Evolutionary conservation across 805 yeast species (phyloP).

Genomic region (Candida andamanensis): DNA sequence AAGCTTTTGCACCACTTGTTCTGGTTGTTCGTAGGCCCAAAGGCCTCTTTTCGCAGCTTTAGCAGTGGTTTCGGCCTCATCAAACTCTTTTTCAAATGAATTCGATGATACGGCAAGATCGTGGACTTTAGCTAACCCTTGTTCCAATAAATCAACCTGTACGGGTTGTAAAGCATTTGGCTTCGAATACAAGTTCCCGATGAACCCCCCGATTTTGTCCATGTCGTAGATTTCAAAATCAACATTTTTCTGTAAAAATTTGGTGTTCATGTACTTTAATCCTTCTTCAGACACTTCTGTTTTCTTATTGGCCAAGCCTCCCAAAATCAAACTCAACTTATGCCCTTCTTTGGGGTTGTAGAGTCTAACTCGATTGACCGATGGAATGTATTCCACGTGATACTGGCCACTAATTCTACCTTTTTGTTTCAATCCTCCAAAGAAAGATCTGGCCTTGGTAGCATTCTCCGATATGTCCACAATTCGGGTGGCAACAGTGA

Average conservation of each 20-base stretch:
- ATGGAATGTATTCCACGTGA: slow-evolving; percentile 62
- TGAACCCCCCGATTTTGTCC: slow-evolving; percentile 77
- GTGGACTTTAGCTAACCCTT: slow-evolving; percentile 64
- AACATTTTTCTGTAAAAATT: slow-evolving; percentile 67
- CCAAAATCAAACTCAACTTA: slow-evolving; percentile 64
- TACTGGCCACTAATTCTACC: slow-evolving; percentile 54
- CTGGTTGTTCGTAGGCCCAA: slow-evolving; percentile 54
- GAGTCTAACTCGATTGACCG: slow-evolving; percentile 65
- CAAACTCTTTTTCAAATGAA: slow-evolving; percentile 48
- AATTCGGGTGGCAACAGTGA: slow-evolving; percentile 53
- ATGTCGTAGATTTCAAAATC: slow-evolving; percentile 61
- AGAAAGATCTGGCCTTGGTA: slow-evolving; percentile 67
- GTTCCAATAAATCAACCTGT: slow-evolving; percentile 51
- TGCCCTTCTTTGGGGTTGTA: slow-evolving; percentile 67
- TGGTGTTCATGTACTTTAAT: slow-evolving; percentile 46
- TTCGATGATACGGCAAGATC: slow-evolving; percentile 59
- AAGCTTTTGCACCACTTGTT: slow-evolving; percentile 5
- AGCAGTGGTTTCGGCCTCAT: slow-evolving; percentile 62
- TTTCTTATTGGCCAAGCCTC: slow-evolving; percentile 55
- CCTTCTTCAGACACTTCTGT: slow-evolving; percentile 45
- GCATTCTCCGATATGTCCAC: slow-evolving; percentile 78
- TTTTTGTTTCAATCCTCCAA: slow-evolving; percentile 65
- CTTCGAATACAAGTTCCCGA: slow-evolving; percentile 60
- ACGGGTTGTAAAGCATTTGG: slow-evolving; percentile 46
- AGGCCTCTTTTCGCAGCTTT: slow-evolving; percentile 50